phyloP scores from a whole-genome alignment of 1,284 basidiomycete genomes.

The Pascua sp. region DNA sequence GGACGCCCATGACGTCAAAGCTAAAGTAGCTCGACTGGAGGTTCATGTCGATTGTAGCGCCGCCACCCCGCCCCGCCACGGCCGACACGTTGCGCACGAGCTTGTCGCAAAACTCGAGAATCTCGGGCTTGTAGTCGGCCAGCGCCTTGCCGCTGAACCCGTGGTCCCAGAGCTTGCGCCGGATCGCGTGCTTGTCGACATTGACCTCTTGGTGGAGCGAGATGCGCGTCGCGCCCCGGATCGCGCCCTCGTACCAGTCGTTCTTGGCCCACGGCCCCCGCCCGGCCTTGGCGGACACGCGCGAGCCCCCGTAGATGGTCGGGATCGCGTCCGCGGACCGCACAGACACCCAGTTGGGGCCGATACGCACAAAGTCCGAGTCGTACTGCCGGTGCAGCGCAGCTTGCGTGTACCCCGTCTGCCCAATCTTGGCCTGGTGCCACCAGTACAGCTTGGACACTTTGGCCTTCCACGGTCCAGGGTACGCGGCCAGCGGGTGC shows the following conservation, averaged over 20 bases:
- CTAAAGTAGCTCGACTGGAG: conserved; percentile 65
- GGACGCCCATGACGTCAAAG: conserved; percentile 80
- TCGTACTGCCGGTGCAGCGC: conserved; percentile 8
- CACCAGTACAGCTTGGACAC: conserved; percentile 9
- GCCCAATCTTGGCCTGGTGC: conserved; percentile 5
- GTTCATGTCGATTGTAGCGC: conserved; percentile 1
- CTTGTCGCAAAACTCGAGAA: conserved; percentile 8
- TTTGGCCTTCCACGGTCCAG: conserved; percentile 5
- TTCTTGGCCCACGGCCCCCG: conserved; percentile 6
- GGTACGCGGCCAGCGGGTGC: conserved; percentile 11
- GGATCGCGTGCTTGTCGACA: not conserved
- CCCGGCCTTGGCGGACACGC: not conserved
- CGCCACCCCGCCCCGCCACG: not conserved
- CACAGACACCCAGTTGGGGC: conserved; percentile 80
- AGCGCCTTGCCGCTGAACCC: conserved; percentile 8
- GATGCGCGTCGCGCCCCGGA: conserved; percentile 2
- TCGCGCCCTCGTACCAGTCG: conserved; percentile 13
- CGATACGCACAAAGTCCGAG: conserved; percentile 66
- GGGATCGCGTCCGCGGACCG: conserved; percentile 72
- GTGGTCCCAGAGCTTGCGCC: conserved; percentile 12
- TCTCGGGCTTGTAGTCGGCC: conserved; percentile 11
- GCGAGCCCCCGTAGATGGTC: conserved; percentile 67
- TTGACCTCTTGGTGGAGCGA: conserved; percentile 7
- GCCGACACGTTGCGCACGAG: conserved; percentile 3
- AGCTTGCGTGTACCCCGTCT: conserved; percentile 10